Conservation (phyloP, 768 basidiomycete genomes). For the Boletus fagicola region DNA sequence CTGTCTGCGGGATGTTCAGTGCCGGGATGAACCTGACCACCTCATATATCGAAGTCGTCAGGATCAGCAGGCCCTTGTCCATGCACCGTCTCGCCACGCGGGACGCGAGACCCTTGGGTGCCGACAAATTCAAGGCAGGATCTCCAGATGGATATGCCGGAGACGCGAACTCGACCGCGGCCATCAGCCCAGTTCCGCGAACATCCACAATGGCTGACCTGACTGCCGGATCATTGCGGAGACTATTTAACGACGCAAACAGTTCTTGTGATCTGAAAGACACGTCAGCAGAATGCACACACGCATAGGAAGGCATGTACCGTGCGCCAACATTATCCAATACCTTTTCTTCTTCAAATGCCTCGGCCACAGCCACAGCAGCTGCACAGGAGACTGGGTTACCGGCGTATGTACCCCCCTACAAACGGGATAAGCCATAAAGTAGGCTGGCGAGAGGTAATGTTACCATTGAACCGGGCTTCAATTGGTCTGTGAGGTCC, state of each 20-base stretch:
- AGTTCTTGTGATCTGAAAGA: conserved; percentile 66
- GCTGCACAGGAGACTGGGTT: conserved; percentile 93
- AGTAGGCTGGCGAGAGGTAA: not conserved
- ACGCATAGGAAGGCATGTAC: conserved; percentile 34
- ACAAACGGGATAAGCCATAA: conserved; percentile 11
- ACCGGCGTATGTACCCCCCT: conserved; percentile 91
- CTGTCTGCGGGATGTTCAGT: conserved; percentile 72
- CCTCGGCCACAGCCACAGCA: conserved; percentile 76
- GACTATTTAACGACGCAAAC: conserved; percentile 52
- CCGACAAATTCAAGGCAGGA: conserved; percentile 36
- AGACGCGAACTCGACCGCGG: conserved; percentile 75
- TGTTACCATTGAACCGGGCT: conserved; percentile 75
- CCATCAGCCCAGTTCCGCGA: conserved; percentile 88
- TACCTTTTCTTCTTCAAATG: conserved; percentile 76
- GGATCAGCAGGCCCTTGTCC: conserved; percentile 80
- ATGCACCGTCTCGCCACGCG: conserved; percentile 77
- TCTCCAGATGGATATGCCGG: conserved; percentile 56
- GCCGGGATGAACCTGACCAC: conserved; percentile 92
- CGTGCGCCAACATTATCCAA: conserved; percentile 76
- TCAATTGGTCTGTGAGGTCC: conserved; percentile 76
- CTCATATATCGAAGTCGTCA: conserved; percentile 89
- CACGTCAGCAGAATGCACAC: not conserved
- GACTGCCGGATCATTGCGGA: conserved; percentile 55
- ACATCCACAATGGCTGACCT: conserved; percentile 73
- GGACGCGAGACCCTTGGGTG: conserved; percentile 57